Percentiles rank a stretch among this genome's conserved stretches.
These are phyloP conservation scores for Arachis hypogaea DNA, from an alignment of 306 rosid genomes.

Conservation along the genomic window DNA sequence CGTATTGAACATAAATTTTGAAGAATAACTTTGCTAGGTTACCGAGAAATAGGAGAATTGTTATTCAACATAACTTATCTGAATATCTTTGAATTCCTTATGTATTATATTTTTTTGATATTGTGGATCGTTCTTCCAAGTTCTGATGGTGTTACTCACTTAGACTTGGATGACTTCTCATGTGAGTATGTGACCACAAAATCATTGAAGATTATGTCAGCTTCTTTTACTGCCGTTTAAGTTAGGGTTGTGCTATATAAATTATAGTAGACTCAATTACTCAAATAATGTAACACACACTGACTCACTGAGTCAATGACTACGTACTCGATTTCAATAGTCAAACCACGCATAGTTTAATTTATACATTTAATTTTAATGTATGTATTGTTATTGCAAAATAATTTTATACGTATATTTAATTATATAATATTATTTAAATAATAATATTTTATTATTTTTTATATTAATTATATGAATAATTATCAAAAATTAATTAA, in stretches of 20 bases:
- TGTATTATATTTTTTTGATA: neutral
- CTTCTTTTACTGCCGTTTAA: slow-evolving; percentile 3
- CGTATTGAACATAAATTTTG: no score
- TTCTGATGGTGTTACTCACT: neutral
- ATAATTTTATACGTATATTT: no score
- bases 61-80: no score
- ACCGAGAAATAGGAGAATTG: no score
- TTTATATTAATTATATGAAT: neutral
- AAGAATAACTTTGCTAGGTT: no score
- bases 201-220: neutral
- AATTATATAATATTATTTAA: no score
- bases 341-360: neutral
- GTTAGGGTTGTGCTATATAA: neutral
- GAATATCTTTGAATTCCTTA: no score
- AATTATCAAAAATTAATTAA: no score
- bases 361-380: no score
- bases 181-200: neutral
- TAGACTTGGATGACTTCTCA: slow-evolving; percentile 38
- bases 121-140: neutral
- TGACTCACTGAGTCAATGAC: neutral
- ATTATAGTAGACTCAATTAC: neutral
- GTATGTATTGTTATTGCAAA: no score
- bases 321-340: neutral
- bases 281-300: no score
- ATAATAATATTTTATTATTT: neutral